Evolutionary conservation across 345 rosid genomes (phyloP).

Genomic region (Ceriops decandra): DNA sequence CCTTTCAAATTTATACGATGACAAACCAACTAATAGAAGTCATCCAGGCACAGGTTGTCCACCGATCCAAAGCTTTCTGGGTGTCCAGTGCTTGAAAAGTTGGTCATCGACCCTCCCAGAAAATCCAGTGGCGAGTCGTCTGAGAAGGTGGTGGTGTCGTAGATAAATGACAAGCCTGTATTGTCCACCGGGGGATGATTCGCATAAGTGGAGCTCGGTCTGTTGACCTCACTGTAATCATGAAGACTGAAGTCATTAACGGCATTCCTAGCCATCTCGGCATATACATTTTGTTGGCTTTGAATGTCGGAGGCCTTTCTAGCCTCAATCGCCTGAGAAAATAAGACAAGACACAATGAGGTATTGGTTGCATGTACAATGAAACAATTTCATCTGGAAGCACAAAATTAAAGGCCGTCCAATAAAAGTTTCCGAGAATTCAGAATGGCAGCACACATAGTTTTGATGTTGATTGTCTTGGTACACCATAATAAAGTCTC

Average conservation of each 20-base stretch:
- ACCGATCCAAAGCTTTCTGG: slow-evolving; percentile 71
- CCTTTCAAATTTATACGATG: background rate
- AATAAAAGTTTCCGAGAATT: background rate
- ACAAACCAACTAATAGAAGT: slow-evolving; percentile 41
- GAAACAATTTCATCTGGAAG: background rate
- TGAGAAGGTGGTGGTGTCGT: slow-evolving; percentile 72
- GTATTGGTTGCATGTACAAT: background rate
- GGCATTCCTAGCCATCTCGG: slow-evolving; percentile 41
- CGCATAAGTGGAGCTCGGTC: slow-evolving; percentile 33
- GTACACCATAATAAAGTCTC: slow-evolving; percentile 78
- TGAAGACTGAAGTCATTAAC: slow-evolving; percentile 46
- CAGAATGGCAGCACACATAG: slow-evolving; percentile 41
- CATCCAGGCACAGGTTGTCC: slow-evolving; percentile 74
- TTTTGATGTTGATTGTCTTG: slow-evolving; percentile 55
- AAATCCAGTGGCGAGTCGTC: slow-evolving; percentile 80
- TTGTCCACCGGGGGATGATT: slow-evolving; percentile 48
- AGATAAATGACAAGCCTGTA: slow-evolving; percentile 56
- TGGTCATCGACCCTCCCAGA: slow-evolving; percentile 65
- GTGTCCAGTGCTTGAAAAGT: slow-evolving; percentile 48
- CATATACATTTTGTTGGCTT: slow-evolving; percentile 45
- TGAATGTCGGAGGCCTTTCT: slow-evolving; percentile 51
- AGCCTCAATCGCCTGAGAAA: slow-evolving; percentile 72
- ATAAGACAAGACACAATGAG: background rate
- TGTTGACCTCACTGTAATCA: slow-evolving; percentile 37
- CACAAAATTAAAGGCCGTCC: background rate